Evolutionary conservation across 176 grass and related monocot genomes (phyloP).

Genomic region (Echinochloa phyllopogon): DNA sequence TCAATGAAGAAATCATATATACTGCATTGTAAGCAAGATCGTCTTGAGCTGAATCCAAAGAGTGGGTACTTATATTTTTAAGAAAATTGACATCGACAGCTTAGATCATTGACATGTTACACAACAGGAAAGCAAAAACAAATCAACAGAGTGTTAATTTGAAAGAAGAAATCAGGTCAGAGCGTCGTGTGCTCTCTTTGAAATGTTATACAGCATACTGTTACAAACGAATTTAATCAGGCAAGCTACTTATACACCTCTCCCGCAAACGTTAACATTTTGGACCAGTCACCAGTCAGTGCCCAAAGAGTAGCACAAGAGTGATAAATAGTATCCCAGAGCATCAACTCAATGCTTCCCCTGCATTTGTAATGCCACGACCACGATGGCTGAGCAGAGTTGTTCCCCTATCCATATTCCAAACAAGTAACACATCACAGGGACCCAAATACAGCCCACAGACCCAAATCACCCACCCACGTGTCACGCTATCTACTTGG

Average conservation of each 20-base stretch:
- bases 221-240: constrained; percentile 54
- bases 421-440: constrained; percentile 28
- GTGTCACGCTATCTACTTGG: constrained; percentile 2
- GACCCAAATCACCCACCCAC: constrained; percentile 11
- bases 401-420: constrained; percentile 15
- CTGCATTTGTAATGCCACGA: background rate
- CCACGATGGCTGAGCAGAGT: background rate
- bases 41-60: background rate
- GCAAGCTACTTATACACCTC: constrained; percentile 35
- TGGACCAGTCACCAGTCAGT: constrained; percentile 13
- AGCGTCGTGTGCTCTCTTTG: constrained; percentile 18
- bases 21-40: no score
- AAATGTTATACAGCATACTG: constrained; percentile 31
- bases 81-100: background rate
- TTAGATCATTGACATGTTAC: background rate
- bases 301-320: constrained; percentile 25
- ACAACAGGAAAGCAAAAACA: background rate
- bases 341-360: constrained; percentile 33
- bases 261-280: constrained; percentile 12
- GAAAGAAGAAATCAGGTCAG: background rate
- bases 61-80: background rate
- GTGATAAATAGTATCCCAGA: constrained; percentile 20
- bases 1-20: no score
- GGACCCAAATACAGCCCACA: constrained; percentile 10
- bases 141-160: background rate